phyloP scores from a whole-genome alignment of 257 asterid genomes.

The Solanum rostratum region DNA sequence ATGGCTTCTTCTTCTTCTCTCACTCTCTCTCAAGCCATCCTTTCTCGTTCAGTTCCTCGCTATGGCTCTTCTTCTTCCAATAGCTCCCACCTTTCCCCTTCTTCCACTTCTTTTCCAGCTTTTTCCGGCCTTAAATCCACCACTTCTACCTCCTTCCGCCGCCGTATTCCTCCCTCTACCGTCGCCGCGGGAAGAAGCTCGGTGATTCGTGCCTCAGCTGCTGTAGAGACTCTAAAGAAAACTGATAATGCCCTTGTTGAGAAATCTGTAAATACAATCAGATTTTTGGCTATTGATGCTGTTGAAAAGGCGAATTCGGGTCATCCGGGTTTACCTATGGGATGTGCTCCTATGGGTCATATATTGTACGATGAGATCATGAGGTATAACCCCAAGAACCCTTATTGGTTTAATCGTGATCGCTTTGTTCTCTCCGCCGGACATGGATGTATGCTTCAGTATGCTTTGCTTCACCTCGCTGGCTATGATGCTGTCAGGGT shows the following conservation, averaged over 20 bases:
- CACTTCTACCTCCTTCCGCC: slow-evolving; percentile 9
- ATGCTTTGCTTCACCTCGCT: slow-evolving; percentile 85
- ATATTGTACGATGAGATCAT: slow-evolving; percentile 73
- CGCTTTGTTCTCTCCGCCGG: slow-evolving; percentile 86
- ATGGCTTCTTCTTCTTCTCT: slow-evolving; percentile 89
- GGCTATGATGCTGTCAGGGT: slow-evolving; percentile 80
- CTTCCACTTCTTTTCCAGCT: slow-evolving; percentile 32
- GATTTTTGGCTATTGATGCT: slow-evolving; percentile 76
- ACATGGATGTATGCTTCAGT: slow-evolving; percentile 90
- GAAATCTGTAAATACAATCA: slow-evolving; percentile 63
- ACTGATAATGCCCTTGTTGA: slow-evolving; percentile 47
- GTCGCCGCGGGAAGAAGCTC: slow-evolving; percentile 15
- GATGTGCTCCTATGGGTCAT: slow-evolving; percentile 86
- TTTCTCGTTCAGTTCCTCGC: slow-evolving; percentile 47
- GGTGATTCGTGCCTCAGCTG: slow-evolving; percentile 35
- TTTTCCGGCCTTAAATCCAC: slow-evolving; percentile 52
- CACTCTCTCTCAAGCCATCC: slow-evolving; percentile 82
- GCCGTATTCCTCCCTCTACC: slow-evolving; percentile 16
- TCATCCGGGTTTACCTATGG: slow-evolving; percentile 93
- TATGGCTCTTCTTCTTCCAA: slow-evolving; percentile 15
- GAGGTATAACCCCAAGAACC: slow-evolving; percentile 78
- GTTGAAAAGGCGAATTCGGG: slow-evolving; percentile 90
- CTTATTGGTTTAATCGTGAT: slow-evolving; percentile 81
- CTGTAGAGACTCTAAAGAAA: slow-evolving; percentile 47
- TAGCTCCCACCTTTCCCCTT: background rate